Conservation (phyloP, 2,329 filamentous ascomycete genomes). For the Trichoderma harzianum region DNA sequence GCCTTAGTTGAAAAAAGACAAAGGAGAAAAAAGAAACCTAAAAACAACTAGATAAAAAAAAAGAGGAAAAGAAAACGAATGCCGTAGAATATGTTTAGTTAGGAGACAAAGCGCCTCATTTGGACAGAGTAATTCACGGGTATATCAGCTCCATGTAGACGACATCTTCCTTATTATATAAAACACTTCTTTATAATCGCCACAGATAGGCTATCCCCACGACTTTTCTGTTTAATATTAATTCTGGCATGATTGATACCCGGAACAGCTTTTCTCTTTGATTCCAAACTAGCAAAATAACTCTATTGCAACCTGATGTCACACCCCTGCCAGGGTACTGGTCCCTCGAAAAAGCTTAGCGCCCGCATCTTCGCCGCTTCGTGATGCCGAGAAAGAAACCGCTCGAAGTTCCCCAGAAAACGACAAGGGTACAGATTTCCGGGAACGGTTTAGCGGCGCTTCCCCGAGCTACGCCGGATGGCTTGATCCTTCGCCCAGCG, state of each 20-base stretch:
- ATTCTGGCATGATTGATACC: background rate
- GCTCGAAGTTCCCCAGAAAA: background rate
- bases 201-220: slow-evolving; percentile 7
- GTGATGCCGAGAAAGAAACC: background rate
- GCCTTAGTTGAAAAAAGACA: background rate
- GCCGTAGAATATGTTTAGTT: background rate
- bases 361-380: background rate
- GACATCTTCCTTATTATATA: background rate
- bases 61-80: background rate
- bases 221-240: background rate
- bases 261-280: background rate
- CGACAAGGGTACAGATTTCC: slow-evolving; percentile 8
- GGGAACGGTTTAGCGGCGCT: background rate
- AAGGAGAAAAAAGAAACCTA: background rate
- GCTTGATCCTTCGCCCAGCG: background rate
- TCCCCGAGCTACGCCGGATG: background rate
- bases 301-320: background rate
- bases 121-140: background rate
- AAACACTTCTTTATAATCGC: background rate
- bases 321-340: slow-evolving; percentile 1
- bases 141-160: background rate
- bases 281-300: background rate
- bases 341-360: slow-evolving; percentile 3
- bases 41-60: no score
- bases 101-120: background rate